A percentile compares a stretch with the other conserved stretches of the same genome.
These are phyloP conservation scores for Hippophae gyantsensis DNA, from an alignment of 306 rosid species.

Conservation along the genomic window DNA sequence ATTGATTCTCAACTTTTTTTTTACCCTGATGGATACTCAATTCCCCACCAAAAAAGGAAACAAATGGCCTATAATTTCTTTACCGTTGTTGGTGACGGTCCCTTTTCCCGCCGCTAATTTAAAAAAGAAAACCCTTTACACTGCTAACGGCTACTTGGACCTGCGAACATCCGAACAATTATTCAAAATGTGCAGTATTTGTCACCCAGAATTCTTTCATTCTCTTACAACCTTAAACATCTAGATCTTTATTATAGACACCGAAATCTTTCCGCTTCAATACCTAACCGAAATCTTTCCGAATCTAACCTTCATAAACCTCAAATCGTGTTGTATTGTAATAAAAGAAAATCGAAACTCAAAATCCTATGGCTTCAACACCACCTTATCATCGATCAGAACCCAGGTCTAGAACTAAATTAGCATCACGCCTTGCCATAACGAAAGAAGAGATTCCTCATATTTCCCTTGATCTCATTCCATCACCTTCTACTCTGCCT, in stretches of 20 bases:
- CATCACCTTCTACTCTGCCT: constrained; percentile 23
- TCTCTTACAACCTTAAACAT: neutral
- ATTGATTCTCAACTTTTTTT: too few relatives aligned
- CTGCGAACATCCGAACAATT: constrained; percentile 17
- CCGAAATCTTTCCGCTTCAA: neutral
- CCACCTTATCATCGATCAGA: constrained; percentile 27
- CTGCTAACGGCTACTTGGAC: too few relatives aligned
- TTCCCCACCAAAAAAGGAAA: too few relatives aligned
- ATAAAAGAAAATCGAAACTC: neutral
- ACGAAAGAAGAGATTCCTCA: neutral
- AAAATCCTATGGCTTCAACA: neutral
- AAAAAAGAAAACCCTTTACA: too few relatives aligned
- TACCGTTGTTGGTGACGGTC: too few relatives aligned
- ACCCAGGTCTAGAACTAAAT: constrained; percentile 20
- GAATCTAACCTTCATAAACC: neutral
- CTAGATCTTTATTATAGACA: neutral
- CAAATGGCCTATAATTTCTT: too few relatives aligned
- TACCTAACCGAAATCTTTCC: neutral
- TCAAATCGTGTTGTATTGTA: too few relatives aligned
- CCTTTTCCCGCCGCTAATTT: too few relatives aligned
- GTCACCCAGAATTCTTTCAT: neutral
- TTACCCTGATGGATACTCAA: too few relatives aligned
- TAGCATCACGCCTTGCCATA: too few relatives aligned
- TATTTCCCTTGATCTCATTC: neutral
- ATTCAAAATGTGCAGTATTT: too few relatives aligned